These are phyloP conservation scores for Phialophora tarda DNA, from an alignment of 2,329 filamentous ascomycete genomes.

Conservation along the genomic window DNA sequence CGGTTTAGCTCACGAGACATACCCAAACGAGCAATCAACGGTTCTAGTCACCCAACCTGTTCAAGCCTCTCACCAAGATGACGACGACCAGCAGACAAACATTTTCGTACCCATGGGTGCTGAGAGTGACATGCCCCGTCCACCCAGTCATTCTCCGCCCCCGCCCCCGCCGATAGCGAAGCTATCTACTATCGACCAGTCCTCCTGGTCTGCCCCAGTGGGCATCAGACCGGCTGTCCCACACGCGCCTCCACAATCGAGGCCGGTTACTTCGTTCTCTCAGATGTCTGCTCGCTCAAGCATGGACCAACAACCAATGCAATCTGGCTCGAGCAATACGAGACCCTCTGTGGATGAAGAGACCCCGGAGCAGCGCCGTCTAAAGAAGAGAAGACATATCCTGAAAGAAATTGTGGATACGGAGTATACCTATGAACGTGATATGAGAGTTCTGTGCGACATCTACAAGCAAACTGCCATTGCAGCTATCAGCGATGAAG, in stretches of 20 bases:
- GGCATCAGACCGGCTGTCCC: constrained; percentile 21
- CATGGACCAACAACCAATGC: constrained; percentile 26
- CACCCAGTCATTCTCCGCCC: constrained; percentile 39
- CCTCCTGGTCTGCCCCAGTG: constrained; percentile 29
- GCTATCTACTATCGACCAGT: constrained; percentile 33
- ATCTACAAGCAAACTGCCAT: constrained; percentile 95
- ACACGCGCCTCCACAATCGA: constrained; percentile 21
- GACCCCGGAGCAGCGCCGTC: constrained; percentile 66
- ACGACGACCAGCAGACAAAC: background rate
- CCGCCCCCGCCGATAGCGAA: constrained; percentile 35
- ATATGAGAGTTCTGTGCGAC: constrained; percentile 97
- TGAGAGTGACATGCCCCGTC: constrained; percentile 30
- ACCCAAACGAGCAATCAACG: constrained; percentile 8
- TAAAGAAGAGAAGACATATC: constrained; percentile 79
- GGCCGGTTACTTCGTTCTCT: constrained; percentile 31
- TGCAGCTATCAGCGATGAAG: constrained; percentile 77
- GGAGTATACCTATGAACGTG: constrained; percentile 85
- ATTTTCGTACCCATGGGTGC: constrained; percentile 3
- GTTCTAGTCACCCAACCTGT: background rate
- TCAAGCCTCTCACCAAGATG: constrained; percentile 1
- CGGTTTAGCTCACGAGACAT: constrained; percentile 23
- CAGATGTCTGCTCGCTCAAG: constrained; percentile 33
- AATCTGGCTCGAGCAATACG: constrained; percentile 20
- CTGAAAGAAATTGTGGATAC: constrained; percentile 94
- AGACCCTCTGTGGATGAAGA: constrained; percentile 31